Evolutionary conservation across 345 rosid species (phyloP), one percentile per base, ranked within the genome.

Genomic region (Camelina neglecta): DNA sequence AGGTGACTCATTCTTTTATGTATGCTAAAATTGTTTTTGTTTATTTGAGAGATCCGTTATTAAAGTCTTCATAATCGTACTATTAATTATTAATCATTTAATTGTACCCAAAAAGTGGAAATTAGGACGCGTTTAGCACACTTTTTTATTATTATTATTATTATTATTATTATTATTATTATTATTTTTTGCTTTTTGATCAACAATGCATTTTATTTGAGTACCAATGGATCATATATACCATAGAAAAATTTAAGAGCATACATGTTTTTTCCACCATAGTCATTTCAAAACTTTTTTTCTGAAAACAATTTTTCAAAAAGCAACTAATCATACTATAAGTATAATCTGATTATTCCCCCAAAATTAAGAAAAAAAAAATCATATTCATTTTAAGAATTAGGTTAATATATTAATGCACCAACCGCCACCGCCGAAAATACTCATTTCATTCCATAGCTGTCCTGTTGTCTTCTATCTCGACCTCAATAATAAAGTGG

Each of bases 121-220:
- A 12, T 26, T 26, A 53, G 53, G 67, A 63, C 53, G 53, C 67
- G 67, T 42, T 63, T 23, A 63, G 21, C 21, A 48, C 35, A 42
- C 36, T 23, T 42, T 60, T 1, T 1, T 2, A 33, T 2, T 35
- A 6, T 35, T 35, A 35, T 4, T 7, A 35, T 26, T 38, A 2
- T 1, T 2, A 33, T 2, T 35, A 6, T 35, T 35, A 35, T 4
- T 60, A 2, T 1, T 2, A 33, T 2, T 35, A 6, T 35, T 35
- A 35, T 4, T 7, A 35, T 26, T 38, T 29, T 13, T 13, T 41
- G 31, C 9, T n/a, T 41, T 44, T 62, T 62, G 67, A 42, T 53
- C 31, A 44, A 24, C 36, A 24, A 24, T 7, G 36, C 49, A 42
- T 62, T 23, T 23, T 53, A 11, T 53, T 23, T 11, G 23, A 23